These are phyloP conservation scores for Trichoderma cornu-damae DNA, from an alignment of 2,329 filamentous ascomycete genomes.

Conservation along the genomic window DNA sequence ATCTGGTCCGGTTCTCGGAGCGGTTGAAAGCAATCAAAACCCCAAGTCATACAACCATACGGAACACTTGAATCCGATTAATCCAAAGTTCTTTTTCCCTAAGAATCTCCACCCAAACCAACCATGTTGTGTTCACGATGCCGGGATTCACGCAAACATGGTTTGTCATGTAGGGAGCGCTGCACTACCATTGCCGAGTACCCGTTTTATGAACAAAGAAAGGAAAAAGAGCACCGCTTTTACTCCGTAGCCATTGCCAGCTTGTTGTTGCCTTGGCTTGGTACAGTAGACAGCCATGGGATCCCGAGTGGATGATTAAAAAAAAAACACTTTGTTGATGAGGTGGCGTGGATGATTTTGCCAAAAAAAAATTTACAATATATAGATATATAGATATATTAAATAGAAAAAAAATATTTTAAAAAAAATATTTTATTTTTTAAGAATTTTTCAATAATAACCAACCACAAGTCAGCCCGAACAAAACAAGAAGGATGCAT, in stretches of 20 bases:
- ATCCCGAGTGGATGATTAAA: too few species aligned
- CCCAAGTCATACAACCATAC: background rate
- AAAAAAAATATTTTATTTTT: background rate
- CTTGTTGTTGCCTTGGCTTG: background rate
- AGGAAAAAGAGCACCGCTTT: too few species aligned
- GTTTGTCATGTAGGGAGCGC: background rate
- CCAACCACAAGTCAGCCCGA: too few species aligned
- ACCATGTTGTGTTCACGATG: background rate
- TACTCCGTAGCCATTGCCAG: background rate
- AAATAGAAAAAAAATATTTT: conserved; percentile 2
- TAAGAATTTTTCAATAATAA: too few species aligned
- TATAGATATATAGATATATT: too few species aligned
- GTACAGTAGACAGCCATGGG: background rate
- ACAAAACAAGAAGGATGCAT: too few species aligned
- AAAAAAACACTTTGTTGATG: too few species aligned
- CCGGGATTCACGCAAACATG: conserved; percentile 4
- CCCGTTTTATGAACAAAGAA: background rate
- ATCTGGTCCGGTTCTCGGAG: conserved; percentile 13
- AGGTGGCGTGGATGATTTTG: too few species aligned
- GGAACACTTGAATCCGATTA: conserved; percentile 10
- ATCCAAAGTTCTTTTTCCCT: background rate
- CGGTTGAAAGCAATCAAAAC: background rate
- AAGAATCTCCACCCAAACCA: background rate
- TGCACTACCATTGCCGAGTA: background rate
- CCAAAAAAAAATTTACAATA: too few species aligned